phyloP scores from a whole-genome alignment of 306 rosid species.

The Potentilla sterilis region DNA sequence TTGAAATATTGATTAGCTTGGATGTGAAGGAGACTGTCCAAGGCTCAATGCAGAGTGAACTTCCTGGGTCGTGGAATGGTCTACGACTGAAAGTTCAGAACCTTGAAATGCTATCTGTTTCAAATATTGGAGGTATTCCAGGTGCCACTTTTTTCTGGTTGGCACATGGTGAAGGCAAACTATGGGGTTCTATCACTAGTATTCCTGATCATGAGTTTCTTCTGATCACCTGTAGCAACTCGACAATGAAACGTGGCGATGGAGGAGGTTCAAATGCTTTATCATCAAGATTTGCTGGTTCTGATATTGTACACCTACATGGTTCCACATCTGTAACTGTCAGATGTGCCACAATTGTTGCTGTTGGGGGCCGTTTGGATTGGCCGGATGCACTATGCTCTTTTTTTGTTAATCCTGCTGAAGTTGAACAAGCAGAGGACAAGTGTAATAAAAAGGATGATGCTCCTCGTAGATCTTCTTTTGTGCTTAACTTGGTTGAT shows the following conservation, averaged over 20 bases:
- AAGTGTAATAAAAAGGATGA: slow-evolving; percentile 35
- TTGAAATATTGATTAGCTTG: slow-evolving; percentile 55
- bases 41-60: slow-evolving; percentile 76
- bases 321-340: slow-evolving; percentile 61
- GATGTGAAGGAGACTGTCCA: slow-evolving; percentile 49
- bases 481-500: slow-evolving; percentile 77
- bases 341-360: slow-evolving; percentile 79
- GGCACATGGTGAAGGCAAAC: slow-evolving; percentile 83
- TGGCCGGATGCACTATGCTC: slow-evolving; percentile 69
- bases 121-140: slow-evolving; percentile 66
- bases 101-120: slow-evolving; percentile 66
- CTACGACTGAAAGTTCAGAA: slow-evolving; percentile 65
- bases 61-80: slow-evolving; percentile 79
- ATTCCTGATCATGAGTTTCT: slow-evolving; percentile 74
- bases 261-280: slow-evolving; percentile 92
- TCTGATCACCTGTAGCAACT: slow-evolving; percentile 70
- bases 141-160: slow-evolving; percentile 75
- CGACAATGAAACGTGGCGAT: slow-evolving; percentile 79
- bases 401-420: slow-evolving; percentile 54
- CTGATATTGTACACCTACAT: slow-evolving; percentile 60
- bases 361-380: slow-evolving; percentile 89
- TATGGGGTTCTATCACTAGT: slow-evolving; percentile 62
- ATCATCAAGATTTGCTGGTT: slow-evolving; percentile 78
- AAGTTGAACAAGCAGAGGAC: slow-evolving; percentile 41
- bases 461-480: slow-evolving; percentile 42